Evolutionary conservation across 164 flowering plant genomes (phyloP).

Genomic region (Brasenia schreberi): DNA sequence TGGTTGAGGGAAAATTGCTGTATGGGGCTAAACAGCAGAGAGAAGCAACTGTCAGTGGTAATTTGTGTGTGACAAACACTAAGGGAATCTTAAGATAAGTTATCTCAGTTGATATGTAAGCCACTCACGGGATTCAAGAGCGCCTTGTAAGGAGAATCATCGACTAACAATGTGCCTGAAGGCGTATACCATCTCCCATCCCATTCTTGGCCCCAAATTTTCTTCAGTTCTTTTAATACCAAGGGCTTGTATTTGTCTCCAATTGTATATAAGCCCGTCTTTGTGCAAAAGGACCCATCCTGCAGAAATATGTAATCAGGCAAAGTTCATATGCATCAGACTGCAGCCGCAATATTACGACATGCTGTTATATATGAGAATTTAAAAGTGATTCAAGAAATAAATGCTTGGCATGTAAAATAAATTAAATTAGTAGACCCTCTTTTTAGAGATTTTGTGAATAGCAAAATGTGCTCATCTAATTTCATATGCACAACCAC

Average conservation of each 20-base stretch:
- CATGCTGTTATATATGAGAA: no score
- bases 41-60: background rate
- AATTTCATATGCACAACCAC: no score
- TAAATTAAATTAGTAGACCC: no score
- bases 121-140: conserved; percentile 74
- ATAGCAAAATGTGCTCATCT: no score
- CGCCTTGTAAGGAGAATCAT: conserved; percentile 93
- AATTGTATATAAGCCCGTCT: conserved; percentile 37
- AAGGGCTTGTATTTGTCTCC: conserved; percentile 59
- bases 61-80: background rate
- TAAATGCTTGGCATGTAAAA: no score
- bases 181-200: conserved; percentile 48
- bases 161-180: conserved; percentile 75
- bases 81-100: no score
- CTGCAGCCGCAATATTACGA: background rate
- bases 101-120: background rate
- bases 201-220: conserved; percentile 70
- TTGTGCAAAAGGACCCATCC: conserved; percentile 62
- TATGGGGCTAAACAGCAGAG: conserved; percentile 30
- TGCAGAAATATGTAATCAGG: conserved; percentile 11
- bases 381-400: no score
- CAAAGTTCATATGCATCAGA: background rate
- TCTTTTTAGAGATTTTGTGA: no score
- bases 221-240: conserved; percentile 62
- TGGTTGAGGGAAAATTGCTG: conserved; percentile 69